These are phyloP conservation scores for Chamaecyparis obtusa DNA, from an alignment of 75 land plant genomes.

Conservation along the genomic window DNA sequence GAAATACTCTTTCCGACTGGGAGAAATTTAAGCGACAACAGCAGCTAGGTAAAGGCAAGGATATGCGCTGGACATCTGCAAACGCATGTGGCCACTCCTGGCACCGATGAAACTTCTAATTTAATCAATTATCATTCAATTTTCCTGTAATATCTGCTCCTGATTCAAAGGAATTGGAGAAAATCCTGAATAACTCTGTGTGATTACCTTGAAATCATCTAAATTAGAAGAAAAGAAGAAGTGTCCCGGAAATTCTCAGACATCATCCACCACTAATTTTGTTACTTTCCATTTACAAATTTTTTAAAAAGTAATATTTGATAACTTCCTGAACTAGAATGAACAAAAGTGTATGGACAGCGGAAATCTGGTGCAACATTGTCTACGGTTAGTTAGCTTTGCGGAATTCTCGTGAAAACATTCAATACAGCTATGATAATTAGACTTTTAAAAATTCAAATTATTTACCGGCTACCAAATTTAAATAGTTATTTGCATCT, in stretches of 20 bases:
- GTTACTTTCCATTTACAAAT: neutral
- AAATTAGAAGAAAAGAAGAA: neutral
- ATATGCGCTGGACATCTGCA: neutral
- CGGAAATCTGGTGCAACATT: too few relatives aligned
- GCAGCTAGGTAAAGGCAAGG: neutral
- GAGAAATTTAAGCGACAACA: too few relatives aligned
- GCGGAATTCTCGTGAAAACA: too few relatives aligned
- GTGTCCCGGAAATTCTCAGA: neutral
- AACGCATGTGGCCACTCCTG: neutral
- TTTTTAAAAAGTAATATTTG: neutral
- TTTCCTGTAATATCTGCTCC: neutral
- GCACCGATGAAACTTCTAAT: neutral
- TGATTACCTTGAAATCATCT: neutral
- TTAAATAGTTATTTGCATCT: too few relatives aligned
- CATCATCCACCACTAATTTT: neutral
- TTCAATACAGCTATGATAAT: too few relatives aligned
- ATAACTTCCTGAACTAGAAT: too few relatives aligned
- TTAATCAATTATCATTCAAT: neutral
- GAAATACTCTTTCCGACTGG: too few relatives aligned
- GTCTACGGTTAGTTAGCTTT: too few relatives aligned
- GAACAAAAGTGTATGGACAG: too few relatives aligned
- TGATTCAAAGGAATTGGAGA: neutral
- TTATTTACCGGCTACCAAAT: too few relatives aligned
- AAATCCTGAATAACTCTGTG: neutral
- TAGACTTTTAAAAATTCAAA: too few relatives aligned